Evolutionary conservation across 495 filamentous ascomycete genomes (phyloP), one percentile per base, ranked within the genome.

Genomic region (Pseudevernia furfuracea): DNA sequence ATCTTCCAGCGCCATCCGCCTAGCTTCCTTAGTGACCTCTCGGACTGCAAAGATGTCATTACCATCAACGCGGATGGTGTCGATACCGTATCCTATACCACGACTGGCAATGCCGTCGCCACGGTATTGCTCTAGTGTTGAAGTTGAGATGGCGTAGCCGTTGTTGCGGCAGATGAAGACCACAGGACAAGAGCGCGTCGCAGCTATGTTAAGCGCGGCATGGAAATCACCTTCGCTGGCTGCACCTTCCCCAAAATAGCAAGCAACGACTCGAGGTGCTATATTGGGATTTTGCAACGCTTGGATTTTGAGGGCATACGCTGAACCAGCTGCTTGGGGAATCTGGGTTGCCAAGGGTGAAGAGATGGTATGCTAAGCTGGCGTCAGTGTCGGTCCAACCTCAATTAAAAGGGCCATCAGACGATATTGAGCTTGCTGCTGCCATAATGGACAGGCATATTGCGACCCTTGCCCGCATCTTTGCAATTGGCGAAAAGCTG

Each of bases 371-470:
- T 96, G 92, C 90, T 68, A 34, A 10, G 15, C 25, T 90, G 59
- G 30, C 8, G 58, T 66, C 58, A 41, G 66, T 68, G 39, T 30
- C 17, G 21, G 10, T 21, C 12, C 12, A 1, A 23, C 38, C 25
- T 25, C 25, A 23, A 12, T 21, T 37, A 28, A 21, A 43, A 64
- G 43, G 25, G 46, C 39, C 12, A 38, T 75, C 82, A 71, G 70
- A 94, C 89, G 65, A 92, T 89, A 69, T 95, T 90, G 32, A 92
- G 79, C 68, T 89, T 85, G 39, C 80, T 82, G 70, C 89, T 91
- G 34, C 91, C 94, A 66, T 97, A 99, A 69, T 99, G 94, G 23
- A 97, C 90, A 15, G 94, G 95, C 94, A 99, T 99, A 71, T 96
- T 97, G 61, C 94, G 86, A 8, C 95, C 94, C 64, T 79, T 82